phyloP scores from a whole-genome alignment of 1,284 basidiomycete species.

The Cutaneotrichosporon arboriforme region DNA sequence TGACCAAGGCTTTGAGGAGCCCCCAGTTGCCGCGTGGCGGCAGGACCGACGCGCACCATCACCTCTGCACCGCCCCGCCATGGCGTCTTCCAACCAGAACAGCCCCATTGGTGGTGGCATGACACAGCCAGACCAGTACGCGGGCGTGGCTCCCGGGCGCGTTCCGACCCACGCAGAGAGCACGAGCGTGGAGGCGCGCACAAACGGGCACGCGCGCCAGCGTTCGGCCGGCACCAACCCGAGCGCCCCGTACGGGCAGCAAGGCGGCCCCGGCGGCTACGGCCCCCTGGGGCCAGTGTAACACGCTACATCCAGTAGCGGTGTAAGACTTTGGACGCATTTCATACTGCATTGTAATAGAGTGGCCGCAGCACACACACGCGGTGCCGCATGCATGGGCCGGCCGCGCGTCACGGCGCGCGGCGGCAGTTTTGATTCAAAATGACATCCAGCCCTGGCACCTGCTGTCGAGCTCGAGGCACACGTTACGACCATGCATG shows the following conservation, averaged over 20 bases:
- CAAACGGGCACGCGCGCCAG: slow-evolving; percentile 41
- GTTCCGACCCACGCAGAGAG: neutral
- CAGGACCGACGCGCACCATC: slow-evolving; percentile 25
- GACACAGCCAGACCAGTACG: neutral
- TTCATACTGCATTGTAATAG: slow-evolving; percentile 19
- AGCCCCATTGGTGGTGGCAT: no score
- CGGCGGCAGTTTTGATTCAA: neutral
- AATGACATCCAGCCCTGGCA: no score
- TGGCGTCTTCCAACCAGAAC: neutral
- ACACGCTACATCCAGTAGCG: neutral
- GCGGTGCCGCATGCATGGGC: neutral
- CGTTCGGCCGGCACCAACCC: slow-evolving; percentile 27
- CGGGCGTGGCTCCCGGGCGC: neutral
- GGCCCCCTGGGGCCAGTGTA: slow-evolving; percentile 36
- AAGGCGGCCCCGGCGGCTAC: slow-evolving; percentile 21
- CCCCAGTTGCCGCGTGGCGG: slow-evolving; percentile 21
- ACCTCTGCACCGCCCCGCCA: slow-evolving; percentile 22
- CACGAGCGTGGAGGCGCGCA: slow-evolving; percentile 2
- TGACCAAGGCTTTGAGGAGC: slow-evolving; percentile 77
- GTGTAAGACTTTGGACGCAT: neutral
- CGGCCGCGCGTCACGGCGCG: neutral
- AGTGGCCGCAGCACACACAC: slow-evolving; percentile 4
- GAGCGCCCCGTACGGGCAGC: neutral
- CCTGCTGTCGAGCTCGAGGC: no score
- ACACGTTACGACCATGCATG: no score